Evolutionary conservation across 306 rosid species (phyloP), one percentile per base, ranked within the genome.

Genomic region (Inga oerstediana): DNA sequence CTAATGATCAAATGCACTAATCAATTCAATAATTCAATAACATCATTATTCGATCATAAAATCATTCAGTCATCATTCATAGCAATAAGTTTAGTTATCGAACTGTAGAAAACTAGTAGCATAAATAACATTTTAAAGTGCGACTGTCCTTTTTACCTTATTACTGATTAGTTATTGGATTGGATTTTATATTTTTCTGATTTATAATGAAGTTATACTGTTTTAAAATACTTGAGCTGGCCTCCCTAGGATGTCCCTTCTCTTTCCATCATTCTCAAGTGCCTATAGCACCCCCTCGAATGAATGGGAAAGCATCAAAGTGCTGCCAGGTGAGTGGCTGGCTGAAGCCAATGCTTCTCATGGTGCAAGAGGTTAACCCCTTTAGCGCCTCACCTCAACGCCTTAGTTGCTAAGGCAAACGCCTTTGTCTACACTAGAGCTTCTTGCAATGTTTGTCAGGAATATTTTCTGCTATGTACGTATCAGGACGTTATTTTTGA

Each of bases 401-500:
- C 16, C 35, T 61, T 61, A 24, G 14, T 16, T 4, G 34, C 35
- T 24, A 27, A 24, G 16, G 67, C 7, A 0, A 59, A 59, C 3
- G 35, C 67, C 34, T 24, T 61, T n/a, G 35, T 10, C 35, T 12
- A 11, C 16, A 24, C 67, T 1, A 61, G 56, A 77, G 69, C 61
- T 66, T 20, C 34, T 44, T 80, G 72, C 58, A 41, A 49, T 58
- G 48, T 48, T 43, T 61, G 58, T 65, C 49, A 71, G 66, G 6
- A 30, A 43, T 72, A 34, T 78, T 77, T 81, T 68, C 24, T 73
- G 64, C 80, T 35, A 66, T 44, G 46, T 87, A 75, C 69, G 78
- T 77, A 76, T 72, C 39, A 30, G 79, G 70, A 78, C 68, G 41
- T 73, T 49, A 34, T 49, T 74, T 83, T 75, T n/a, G 64, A 73